Evolutionary conservation across 768 basidiomycete genomes (phyloP), one percentile per base, ranked within the genome.

Genomic region (Mycena epipterygia): DNA sequence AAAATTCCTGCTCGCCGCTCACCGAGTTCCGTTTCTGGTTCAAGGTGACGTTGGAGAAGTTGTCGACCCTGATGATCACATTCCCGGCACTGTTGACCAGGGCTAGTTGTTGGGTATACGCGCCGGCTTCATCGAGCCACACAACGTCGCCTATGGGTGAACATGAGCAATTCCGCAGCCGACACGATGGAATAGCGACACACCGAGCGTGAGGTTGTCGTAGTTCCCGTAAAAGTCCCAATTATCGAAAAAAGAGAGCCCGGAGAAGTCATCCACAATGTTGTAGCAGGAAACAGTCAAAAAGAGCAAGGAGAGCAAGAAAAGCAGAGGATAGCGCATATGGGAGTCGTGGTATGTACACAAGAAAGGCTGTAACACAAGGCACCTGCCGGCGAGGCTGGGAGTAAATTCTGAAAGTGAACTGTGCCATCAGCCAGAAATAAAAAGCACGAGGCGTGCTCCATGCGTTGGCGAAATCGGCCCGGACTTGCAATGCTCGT

Each of bases 11-110:
- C 53, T 33, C 32, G 30, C 16, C 3, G 84, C 83, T 66, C 68
- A 94, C 93, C 32, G 93, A 86, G 72, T 90, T 88, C 27, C 91
- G 82, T 73, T 87, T 86, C 49, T 88, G 75, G 64, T 87, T 86
- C 51, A 77, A 79, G 19, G 83, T 79, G 1, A 94, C 86, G 51
- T 84, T 84, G 14, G 89, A 67, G 57, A 73, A 70, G 74, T 91
- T 90, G 80, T 91, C 91, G 19, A 91, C 91, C 68, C 84, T 86
- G 68, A 92, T 82, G 70, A 92, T 86, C 23, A 86, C 87, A 57
- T 86, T 85, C 23, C 88, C 86, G 3, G 84, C 81, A 62, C 74
- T 71, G 66, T 87, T 86, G 68, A 89, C 77, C 67, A 87, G 88
- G 21, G 86, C 86, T 17, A 91, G 81, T 11, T 81, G 69, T 55